phyloP scores from a whole-genome alignment of 805 yeast species.

The Candida tibetensis region DNA sequence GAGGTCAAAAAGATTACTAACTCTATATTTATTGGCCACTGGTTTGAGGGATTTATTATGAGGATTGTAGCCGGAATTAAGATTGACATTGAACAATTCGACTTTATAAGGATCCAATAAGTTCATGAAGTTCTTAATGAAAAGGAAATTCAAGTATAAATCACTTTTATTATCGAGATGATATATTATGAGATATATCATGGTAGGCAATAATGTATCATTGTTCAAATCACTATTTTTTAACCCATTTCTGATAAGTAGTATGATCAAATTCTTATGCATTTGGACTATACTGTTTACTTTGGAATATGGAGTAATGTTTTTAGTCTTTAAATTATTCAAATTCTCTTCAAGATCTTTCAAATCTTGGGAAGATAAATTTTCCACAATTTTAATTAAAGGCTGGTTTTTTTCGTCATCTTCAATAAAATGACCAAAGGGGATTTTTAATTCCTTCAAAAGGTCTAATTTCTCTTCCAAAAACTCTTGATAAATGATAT shows the following conservation, averaged over 20 bases:
- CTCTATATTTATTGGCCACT: slow-evolving; percentile 14
- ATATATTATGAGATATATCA: slow-evolving; percentile 35
- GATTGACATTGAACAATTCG: slow-evolving; percentile 17
- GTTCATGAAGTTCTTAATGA: slow-evolving; percentile 35
- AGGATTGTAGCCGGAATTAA: slow-evolving; percentile 20
- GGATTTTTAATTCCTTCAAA: slow-evolving; percentile 24
- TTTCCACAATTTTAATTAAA: slow-evolving; percentile 16
- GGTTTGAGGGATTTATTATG: slow-evolving; percentile 12
- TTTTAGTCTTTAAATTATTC: slow-evolving; percentile 13
- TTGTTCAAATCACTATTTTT: slow-evolving; percentile 30
- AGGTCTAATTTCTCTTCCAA: slow-evolving; percentile 31
- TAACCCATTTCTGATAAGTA: slow-evolving; percentile 14
- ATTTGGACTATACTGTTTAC: slow-evolving; percentile 26
- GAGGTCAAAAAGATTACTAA: slow-evolving; percentile 26
- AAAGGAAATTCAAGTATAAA: slow-evolving; percentile 34
- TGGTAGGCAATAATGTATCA: slow-evolving; percentile 39
- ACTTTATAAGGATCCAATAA: slow-evolving; percentile 31
- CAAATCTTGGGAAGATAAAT: slow-evolving; percentile 15
- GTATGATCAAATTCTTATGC: slow-evolving; percentile 29
- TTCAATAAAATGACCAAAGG: slow-evolving; percentile 31
- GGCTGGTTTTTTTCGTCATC: slow-evolving; percentile 4
- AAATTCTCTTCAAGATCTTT: slow-evolving; percentile 18
- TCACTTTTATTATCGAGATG: slow-evolving; percentile 22
- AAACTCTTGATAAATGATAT: slow-evolving; percentile 34
- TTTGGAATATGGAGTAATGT: slow-evolving; percentile 34